Base-by-base conservation (phyloP, 2,329 filamentous ascomycete genomes). In the Verticillium tricorpus region DNA sequence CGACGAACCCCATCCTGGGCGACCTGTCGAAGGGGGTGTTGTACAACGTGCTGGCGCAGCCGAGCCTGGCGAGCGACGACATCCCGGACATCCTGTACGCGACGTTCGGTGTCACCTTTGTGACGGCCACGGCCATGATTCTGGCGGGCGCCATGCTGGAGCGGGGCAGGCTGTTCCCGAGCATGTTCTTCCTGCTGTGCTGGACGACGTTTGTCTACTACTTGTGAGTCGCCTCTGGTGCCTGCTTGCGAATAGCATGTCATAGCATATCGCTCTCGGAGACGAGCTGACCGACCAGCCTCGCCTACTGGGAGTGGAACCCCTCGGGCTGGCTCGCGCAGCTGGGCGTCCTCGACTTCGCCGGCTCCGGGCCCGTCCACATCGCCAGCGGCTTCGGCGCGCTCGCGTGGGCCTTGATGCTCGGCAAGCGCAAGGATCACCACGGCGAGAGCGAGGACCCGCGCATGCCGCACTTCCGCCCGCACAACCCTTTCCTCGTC, bases 281-380 rank as follows among this genome's bases (percentile, higher is more conserved):
- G 5, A 28, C 28, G 55, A 22, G 54, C 65, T 63, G 28, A 61
- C 31, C 31, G 34, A 3, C 5, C 17, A 69, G 82, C 0, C 82
- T 89, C 39, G 86, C 86, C 0, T 86, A 82, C 74, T 89, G 86
- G 85, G 87, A 85, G 4, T 89, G 87, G 87, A 89, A 89, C 67
- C 69, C 80, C n/a, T 83, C 82, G 59, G 86, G 87, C 12, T 89
- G 87, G 86, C 75, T 89, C 0, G 87, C 78, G 72, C 83, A 87
- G 25, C 79, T 89, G 2, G 82, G 82, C 1, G 79, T 82, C 0
- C 78, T 85, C 63, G 85, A 88, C 69, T 88, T 85, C 60, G 85
- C 85, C 15, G 85, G 85, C 59, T 83, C 83, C 14, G 86, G 87
- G 1, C 86, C 86, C 3, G 87, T 89, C 2, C 86, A 89, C 68